Evolutionary conservation across 768 basidiomycete species (phyloP), one percentile per base, ranked within the genome.

Genomic region (Tephrocybe sp.): DNA sequence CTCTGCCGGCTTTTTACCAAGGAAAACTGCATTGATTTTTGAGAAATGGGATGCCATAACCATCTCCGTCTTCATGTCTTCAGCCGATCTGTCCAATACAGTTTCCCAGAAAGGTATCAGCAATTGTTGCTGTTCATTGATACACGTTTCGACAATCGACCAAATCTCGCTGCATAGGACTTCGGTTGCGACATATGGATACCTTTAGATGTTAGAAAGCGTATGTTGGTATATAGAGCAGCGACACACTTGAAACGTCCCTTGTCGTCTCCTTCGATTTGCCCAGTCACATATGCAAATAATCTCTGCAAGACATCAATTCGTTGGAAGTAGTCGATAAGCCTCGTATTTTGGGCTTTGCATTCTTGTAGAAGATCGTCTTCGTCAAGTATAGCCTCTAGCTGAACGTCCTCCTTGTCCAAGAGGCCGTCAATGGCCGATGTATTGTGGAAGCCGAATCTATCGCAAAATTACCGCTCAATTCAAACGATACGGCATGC

Each of bases 121-220:
- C 45, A 97, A 76, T 50, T 87, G 82, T 9, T 83, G 75, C 44
- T 80, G 75, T 59, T 87, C 75, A 59, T 77, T 78, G 60, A 96
- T 74, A 59, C 92, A 90, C 1, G 91, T 92, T 68, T 94, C 92
- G 40, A 93, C 85, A 61, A 98, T 91, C 18, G 88, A 89, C 87
- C 93, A 97, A 69, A 96, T 87, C 60, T 96, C 94, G 67, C 91
- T 89, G 70, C 93, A 95, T 27, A 98, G 80, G 19, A 98, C 92
- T 66, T 98, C 96, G 22, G 95, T 93, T 13, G 92, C 88, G 18
- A 94, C 83, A 61, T 91, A 88, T 1, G 95, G 92, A 67, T 92
- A 98, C 68, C 95, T 97, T 35, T 32, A 42, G 25, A 36, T 21
- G 25, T 42, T 41, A 47, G 27, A 22, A 22, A 50, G 43, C 16